These are phyloP conservation scores for Solanum pimpinellifolium DNA, from an alignment of 257 asterid genomes.

Conservation along the genomic window DNA sequence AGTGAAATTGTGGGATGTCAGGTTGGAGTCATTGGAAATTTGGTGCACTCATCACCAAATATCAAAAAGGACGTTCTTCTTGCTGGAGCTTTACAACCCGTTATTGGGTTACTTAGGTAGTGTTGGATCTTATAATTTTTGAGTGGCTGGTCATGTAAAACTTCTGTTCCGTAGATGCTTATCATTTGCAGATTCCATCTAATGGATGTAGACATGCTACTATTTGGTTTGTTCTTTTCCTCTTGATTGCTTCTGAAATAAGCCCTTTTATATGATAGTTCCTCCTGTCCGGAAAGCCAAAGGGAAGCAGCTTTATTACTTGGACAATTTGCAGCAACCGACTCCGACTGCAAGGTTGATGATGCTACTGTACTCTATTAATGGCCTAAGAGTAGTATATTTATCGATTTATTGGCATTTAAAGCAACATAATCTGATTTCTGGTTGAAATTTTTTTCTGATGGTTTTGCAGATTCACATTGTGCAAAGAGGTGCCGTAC, in stretches of 20 bases:
- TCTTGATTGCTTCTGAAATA: neutral
- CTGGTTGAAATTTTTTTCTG: neutral
- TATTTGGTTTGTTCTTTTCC: neutral
- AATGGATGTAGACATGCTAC: neutral
- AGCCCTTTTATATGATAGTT: constrained; percentile 32
- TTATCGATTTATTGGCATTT: neutral
- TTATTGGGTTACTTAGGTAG: constrained; percentile 91
- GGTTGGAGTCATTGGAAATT: constrained; percentile 98
- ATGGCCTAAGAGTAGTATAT: neutral
- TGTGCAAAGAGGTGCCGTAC: constrained; percentile 97
- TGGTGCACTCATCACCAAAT: constrained; percentile 96
- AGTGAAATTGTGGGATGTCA: constrained; percentile 22
- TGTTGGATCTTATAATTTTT: neutral
- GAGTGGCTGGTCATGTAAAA: neutral
- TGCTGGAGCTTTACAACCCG: constrained; percentile 99
- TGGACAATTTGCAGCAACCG: constrained; percentile 99
- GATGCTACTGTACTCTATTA: neutral
- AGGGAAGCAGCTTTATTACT: constrained; percentile 98
- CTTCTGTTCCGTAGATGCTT: neutral
- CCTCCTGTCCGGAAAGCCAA: constrained; percentile 96
- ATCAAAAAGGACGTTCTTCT: constrained; percentile 90
- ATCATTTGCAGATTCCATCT: neutral
- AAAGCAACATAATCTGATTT: neutral
- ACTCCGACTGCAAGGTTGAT: constrained; percentile 97
- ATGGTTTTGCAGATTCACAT: constrained; percentile 61